Conservation (phyloP, 176 grass and related monocot genomes). For the Eragrostis nindensis region DNA sequence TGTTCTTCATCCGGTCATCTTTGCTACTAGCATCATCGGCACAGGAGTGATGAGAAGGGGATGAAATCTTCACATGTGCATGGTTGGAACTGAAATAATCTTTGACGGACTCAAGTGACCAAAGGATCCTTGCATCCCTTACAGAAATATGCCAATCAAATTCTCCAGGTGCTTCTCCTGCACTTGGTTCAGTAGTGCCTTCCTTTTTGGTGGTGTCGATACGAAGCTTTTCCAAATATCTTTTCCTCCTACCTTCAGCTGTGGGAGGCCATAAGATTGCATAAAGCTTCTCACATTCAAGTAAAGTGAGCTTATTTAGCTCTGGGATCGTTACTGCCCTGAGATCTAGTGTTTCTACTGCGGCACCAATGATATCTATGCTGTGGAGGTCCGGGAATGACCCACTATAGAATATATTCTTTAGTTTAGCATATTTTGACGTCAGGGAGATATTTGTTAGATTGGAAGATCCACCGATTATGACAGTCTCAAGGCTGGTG, state of each 20-base stretch:
- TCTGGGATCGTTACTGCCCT: neutral
- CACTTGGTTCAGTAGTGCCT: neutral
- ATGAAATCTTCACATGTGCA: neutral
- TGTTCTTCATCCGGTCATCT: neutral
- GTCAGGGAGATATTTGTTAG: neutral
- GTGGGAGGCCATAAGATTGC: neutral
- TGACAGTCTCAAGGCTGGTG: neutral
- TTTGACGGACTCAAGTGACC: neutral
- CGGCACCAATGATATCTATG: neutral
- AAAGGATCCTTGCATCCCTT: neutral
- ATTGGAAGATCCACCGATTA: neutral
- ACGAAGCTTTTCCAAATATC: neutral
- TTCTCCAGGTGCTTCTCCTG: neutral
- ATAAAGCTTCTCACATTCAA: neutral
- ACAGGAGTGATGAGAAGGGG: neutral
- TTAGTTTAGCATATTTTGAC: neutral
- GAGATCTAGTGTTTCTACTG: constrained; percentile 11
- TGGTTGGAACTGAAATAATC: neutral
- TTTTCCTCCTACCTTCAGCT: neutral
- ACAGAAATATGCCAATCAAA: neutral
- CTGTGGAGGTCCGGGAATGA: neutral
- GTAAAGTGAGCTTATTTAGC: neutral
- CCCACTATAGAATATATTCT: neutral
- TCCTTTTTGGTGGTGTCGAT: neutral
- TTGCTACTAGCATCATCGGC: neutral